These are phyloP conservation scores for Tolypocladium guangdongense DNA, from an alignment of 2,329 filamentous ascomycete species.

Conservation along the genomic window DNA sequence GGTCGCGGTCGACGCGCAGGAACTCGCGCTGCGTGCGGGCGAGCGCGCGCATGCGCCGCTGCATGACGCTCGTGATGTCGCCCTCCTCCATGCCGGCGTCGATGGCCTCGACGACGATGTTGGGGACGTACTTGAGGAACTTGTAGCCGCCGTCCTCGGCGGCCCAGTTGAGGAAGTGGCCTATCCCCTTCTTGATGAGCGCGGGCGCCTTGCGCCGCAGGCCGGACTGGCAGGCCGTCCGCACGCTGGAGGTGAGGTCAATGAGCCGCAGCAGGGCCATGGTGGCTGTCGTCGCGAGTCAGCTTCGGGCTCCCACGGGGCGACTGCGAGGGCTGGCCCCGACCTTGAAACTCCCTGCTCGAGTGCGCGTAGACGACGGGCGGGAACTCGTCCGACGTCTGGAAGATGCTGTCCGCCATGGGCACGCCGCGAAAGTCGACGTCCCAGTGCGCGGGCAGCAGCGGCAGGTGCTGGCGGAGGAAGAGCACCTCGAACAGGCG, in stretches of 20 bases:
- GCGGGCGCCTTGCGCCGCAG: constrained; percentile 17
- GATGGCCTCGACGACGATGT: constrained; percentile 26
- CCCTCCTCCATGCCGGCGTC: constrained; percentile 16
- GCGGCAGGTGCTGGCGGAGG: constrained; percentile 27
- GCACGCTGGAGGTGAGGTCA: constrained; percentile 25
- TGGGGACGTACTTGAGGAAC: constrained; percentile 23
- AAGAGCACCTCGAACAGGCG: constrained; percentile 30
- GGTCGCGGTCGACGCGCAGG: constrained; percentile 15
- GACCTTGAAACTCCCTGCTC: constrained; percentile 25
- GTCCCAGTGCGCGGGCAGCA: constrained; percentile 29
- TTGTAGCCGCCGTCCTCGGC: constrained; percentile 28
- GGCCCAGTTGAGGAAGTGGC: constrained; percentile 27
- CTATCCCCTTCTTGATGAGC: constrained; percentile 23
- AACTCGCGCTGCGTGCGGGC: constrained; percentile 25
- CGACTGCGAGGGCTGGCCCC: background rate
- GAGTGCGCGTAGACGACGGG: constrained; percentile 27
- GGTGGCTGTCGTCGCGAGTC: constrained; percentile 20
- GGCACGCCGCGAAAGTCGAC: constrained; percentile 29
- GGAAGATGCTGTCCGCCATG: constrained; percentile 25
- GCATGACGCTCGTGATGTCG: constrained; percentile 23
- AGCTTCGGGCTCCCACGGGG: constrained; percentile 2
- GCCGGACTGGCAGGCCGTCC: constrained; percentile 23
- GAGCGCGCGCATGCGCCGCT: constrained; percentile 22
- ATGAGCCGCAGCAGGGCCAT: constrained; percentile 26
- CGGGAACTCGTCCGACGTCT: constrained; percentile 16